These are phyloP conservation scores for Sordaria brevicollis DNA, from an alignment of 495 filamentous ascomycete species.

Conservation along the genomic window DNA sequence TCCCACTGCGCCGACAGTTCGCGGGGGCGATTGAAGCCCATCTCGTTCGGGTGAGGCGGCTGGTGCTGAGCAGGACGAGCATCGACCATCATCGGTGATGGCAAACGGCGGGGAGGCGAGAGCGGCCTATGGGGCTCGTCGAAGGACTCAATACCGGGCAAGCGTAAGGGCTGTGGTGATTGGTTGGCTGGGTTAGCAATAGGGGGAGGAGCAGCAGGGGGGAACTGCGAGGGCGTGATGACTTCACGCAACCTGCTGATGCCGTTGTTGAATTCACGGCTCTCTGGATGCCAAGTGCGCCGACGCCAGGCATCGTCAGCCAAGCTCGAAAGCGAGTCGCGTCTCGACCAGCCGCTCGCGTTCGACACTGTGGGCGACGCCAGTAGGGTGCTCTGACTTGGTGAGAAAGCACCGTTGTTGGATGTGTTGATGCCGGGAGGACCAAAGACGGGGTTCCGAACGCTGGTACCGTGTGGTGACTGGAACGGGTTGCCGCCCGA, in stretches of 20 bases:
- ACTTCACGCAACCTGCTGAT: slow-evolving; percentile 39
- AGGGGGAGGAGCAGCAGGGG: slow-evolving; percentile 42
- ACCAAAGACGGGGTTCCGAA: slow-evolving; percentile 50
- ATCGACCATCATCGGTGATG: slow-evolving; percentile 63
- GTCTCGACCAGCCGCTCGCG: slow-evolving; percentile 46
- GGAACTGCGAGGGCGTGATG: slow-evolving; percentile 49
- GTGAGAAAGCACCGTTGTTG: slow-evolving; percentile 45
- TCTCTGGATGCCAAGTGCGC: slow-evolving; percentile 84
- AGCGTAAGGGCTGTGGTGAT: slow-evolving; percentile 37
- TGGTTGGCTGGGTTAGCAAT: slow-evolving; percentile 30
- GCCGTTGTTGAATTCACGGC: slow-evolving; percentile 37
- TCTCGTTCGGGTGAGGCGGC: slow-evolving; percentile 30
- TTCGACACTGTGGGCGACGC: slow-evolving; percentile 62
- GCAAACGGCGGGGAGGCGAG: slow-evolving; percentile 51
- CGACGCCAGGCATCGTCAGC: slow-evolving; percentile 69
- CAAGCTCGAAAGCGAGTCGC: slow-evolving; percentile 48
- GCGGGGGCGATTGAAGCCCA: slow-evolving; percentile 48
- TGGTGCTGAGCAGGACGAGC: slow-evolving; percentile 31
- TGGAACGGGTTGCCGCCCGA: slow-evolving; percentile 67
- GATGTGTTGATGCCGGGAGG: slow-evolving; percentile 40
- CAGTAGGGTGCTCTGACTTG: slow-evolving; percentile 40
- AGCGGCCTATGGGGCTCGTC: slow-evolving; percentile 55
- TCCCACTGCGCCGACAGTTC: slow-evolving; percentile 59
- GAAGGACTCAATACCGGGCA: slow-evolving; percentile 88
- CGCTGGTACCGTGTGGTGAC: slow-evolving; percentile 45